A percentile compares a stretch with the other conserved stretches of the same genome.
Evolutionary conservation across 306 rosid genomes (phyloP).

Genomic region (Rosa persica): DNA sequence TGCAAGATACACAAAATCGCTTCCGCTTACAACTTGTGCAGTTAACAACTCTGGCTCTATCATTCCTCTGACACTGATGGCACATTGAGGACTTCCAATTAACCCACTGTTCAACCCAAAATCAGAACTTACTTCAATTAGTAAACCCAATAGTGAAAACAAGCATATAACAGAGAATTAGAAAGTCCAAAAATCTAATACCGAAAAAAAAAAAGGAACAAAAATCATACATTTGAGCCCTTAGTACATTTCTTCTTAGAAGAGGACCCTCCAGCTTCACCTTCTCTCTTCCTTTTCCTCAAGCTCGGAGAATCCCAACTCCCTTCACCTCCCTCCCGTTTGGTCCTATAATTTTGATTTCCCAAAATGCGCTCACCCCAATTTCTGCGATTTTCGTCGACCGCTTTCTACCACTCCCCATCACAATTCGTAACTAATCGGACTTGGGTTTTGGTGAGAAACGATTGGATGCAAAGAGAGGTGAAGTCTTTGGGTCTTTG

Average conservation of each 20-base stretch:
- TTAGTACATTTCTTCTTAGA: not conserved
- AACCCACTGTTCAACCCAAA: constrained; percentile 28
- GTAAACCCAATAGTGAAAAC: not conserved
- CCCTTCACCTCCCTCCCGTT: too few species aligned
- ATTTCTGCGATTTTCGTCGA: not conserved
- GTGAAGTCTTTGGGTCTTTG: not conserved
- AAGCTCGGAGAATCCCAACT: not conserved
- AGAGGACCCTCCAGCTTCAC: not conserved
- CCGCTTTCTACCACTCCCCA: not conserved
- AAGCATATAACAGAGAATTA: not conserved
- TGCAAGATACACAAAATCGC: constrained; percentile 60
- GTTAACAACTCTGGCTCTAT: constrained; percentile 62
- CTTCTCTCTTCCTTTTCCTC: not conserved
- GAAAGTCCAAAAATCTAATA: not conserved
- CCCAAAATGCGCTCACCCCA: not conserved
- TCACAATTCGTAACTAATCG: not conserved
- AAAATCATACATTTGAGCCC: not conserved
- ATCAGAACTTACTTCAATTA: not conserved
- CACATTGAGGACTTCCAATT: constrained; percentile 49
- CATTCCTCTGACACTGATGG: constrained; percentile 94
- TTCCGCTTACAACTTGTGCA: constrained; percentile 46
- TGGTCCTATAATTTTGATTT: not conserved
- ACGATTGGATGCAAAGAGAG: not conserved
- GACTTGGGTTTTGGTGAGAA: not conserved
- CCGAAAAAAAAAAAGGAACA: not conserved